Conservation (phyloP, 2,329 filamentous ascomycete genomes). For the Acephala macrosclerotiorum region DNA sequence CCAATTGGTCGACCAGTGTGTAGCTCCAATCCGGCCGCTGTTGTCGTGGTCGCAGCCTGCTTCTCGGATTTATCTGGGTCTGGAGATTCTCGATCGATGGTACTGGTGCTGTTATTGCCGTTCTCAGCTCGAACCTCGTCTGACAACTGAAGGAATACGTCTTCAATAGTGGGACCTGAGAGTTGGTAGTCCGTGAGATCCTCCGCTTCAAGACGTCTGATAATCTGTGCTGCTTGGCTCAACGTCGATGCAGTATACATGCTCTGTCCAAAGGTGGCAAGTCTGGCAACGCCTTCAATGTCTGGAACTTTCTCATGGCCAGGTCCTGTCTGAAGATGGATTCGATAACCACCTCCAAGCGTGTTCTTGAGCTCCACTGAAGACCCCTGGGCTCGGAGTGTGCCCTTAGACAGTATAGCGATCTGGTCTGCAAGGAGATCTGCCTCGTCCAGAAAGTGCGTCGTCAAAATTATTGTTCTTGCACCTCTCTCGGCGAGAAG, state of each 20-base stretch:
- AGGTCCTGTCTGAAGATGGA: constrained; percentile 72
- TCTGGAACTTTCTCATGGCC: constrained; percentile 54
- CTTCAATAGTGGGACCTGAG: constrained; percentile 88
- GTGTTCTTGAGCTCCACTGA: constrained; percentile 85
- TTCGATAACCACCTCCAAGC: constrained; percentile 83
- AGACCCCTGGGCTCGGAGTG: constrained; percentile 81
- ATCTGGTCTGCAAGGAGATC: constrained; percentile 90
- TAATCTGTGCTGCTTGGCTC: constrained; percentile 72
- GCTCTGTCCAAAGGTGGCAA: constrained; percentile 72
- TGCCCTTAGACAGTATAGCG: constrained; percentile 84
- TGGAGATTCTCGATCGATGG: constrained; percentile 20
- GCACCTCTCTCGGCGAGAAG: constrained; percentile 82
- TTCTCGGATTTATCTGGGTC: constrained; percentile 38
- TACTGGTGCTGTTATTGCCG: constrained; percentile 28
- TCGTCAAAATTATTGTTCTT: constrained; percentile 86
- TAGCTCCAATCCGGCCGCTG: constrained; percentile 55
- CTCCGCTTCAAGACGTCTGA: constrained; percentile 70
- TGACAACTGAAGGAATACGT: constrained; percentile 87
- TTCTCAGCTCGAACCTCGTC: constrained; percentile 73
- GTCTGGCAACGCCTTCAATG: constrained; percentile 63
- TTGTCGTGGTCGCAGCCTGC: constrained; percentile 27
- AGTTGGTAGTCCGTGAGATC: constrained; percentile 82
- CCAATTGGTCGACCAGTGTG: constrained; percentile 74
- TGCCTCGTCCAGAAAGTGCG: constrained; percentile 93
- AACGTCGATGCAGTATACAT: constrained; percentile 78